phyloP scores from a whole-genome alignment of 78 protist species.

The Carpediemonas membranifera region DNA sequence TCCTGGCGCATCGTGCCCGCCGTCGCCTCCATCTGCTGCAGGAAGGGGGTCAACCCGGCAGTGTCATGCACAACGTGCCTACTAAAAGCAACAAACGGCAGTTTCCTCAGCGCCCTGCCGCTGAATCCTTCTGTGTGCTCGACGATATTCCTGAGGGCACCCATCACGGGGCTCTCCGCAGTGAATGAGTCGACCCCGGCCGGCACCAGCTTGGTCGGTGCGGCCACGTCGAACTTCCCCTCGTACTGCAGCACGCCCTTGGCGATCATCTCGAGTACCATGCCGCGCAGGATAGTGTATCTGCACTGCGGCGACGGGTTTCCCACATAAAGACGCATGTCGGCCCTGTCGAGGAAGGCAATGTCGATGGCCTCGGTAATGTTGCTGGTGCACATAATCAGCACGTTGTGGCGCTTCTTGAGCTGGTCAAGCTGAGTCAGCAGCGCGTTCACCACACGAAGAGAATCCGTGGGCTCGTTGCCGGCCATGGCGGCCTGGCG shows the following conservation, averaged over 20 bases:
- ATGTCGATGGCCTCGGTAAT: constrained; percentile 59
- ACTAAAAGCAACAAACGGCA: constrained; percentile 68
- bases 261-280: not conserved
- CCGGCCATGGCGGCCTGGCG: constrained; percentile 55
- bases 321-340: constrained; percentile 70
- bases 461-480: constrained; percentile 83
- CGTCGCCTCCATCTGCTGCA: no score
- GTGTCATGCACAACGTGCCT: no score
- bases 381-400: constrained; percentile 79
- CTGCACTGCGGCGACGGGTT: constrained; percentile 54
- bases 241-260: not conserved
- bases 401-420: constrained; percentile 43
- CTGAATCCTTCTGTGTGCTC: constrained; percentile 19
- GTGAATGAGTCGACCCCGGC: not conserved
- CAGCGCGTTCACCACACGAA: constrained; percentile 90
- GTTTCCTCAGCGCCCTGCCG: constrained; percentile 69
- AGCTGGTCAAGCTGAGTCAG: constrained; percentile 85
- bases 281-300: constrained; percentile 41
- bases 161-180: not conserved
- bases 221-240: not conserved
- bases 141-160: no score
- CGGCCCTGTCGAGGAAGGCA: constrained; percentile 89
- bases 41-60: no score
- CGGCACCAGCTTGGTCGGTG: not conserved
- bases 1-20: no score